A percentile compares a stretch with the other conserved stretches of the same genome.
These are phyloP conservation scores for Toxicodendron radicans DNA, from an alignment of 345 rosid species.

Conservation along the genomic window DNA sequence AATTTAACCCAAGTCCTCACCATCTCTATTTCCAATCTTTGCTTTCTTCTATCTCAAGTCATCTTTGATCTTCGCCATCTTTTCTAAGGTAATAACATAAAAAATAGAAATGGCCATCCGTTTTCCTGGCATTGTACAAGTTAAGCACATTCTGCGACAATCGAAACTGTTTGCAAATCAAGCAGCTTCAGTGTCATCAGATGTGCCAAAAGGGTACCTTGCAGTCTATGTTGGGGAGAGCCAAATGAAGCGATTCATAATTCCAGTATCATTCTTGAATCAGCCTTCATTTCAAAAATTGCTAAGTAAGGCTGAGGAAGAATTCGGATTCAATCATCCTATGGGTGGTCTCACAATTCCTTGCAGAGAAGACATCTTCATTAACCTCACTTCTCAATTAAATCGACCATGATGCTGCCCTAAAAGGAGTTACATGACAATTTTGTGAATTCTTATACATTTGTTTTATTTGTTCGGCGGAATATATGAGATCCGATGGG, in stretches of 20 bases:
- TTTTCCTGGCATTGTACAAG: neutral
- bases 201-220: conserved; percentile 28
- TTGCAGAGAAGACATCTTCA: conserved; percentile 41
- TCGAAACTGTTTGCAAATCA: conserved; percentile 11
- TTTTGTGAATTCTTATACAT: conserved; percentile 1
- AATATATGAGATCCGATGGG: neutral
- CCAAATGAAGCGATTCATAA: conserved; percentile 24
- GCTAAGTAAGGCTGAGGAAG: conserved; percentile 47
- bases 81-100: neutral
- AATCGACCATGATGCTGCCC: neutral
- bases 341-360: conserved; percentile 49
- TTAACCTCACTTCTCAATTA: conserved; percentile 33
- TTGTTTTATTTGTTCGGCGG: neutral
- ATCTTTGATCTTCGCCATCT: neutral
- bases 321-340: conserved; percentile 52
- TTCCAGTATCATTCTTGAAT: conserved; percentile 45
- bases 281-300: conserved; percentile 44
- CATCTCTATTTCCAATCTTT: neutral
- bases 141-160: neutral
- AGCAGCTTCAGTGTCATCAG: conserved; percentile 11
- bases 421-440: neutral
- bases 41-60: neutral
- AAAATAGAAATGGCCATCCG: neutral
- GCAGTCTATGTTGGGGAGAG: conserved; percentile 33
- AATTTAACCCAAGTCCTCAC: conserved; percentile 2